phyloP scores from a whole-genome alignment of 768 basidiomycete species.

The Boletus tylopilopsis region DNA sequence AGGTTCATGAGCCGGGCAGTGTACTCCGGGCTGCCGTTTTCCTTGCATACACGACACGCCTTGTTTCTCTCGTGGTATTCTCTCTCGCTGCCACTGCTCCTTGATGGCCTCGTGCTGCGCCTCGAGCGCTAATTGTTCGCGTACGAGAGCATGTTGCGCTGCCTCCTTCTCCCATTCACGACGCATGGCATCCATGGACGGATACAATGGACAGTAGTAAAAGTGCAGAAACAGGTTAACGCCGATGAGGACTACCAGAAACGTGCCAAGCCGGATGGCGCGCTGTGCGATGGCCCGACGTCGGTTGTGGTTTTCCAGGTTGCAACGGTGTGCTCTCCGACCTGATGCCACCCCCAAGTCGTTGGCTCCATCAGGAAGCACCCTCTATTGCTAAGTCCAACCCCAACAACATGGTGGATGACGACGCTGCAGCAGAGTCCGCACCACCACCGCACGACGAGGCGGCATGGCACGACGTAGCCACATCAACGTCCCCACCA shows the following conservation, averaged over 20 bases:
- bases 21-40: conserved; percentile 25
- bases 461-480: no score
- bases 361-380: no score
- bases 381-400: no score
- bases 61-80: conserved; percentile 12
- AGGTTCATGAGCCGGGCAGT: conserved; percentile 27
- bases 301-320: background rate
- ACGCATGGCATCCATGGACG: conserved; percentile 8
- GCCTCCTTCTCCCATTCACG: conserved; percentile 9
- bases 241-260: background rate
- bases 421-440: no score
- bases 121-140: conserved; percentile 7
- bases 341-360: no score
- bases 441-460: no score
- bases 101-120: background rate
- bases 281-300: background rate
- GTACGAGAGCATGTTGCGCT: background rate
- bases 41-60: background rate
- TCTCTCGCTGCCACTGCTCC: conserved; percentile 9
- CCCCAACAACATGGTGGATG: no score
- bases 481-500: no score
- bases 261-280: background rate
- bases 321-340: conserved; percentile 7
- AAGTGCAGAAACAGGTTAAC: conserved; percentile 5
- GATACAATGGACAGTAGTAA: conserved; percentile 8